These are phyloP conservation scores for Taiozyma sp. DNA, from an alignment of 1,139 yeast species.

Conservation along the genomic window DNA sequence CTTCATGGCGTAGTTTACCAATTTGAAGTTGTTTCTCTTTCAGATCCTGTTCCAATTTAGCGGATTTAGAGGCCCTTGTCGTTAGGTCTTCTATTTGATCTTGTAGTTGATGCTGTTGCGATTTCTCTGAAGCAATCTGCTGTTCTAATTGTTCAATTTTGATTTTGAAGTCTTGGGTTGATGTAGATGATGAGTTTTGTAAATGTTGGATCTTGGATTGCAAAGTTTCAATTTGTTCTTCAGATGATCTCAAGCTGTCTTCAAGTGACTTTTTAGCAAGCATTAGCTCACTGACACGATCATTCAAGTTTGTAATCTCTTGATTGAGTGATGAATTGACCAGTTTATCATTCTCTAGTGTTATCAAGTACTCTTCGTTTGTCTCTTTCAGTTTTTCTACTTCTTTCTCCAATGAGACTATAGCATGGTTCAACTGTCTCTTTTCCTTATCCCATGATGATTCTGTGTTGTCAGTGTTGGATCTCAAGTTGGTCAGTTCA, in stretches of 20 bases:
- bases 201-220: neutral
- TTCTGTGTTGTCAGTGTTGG: constrained; percentile 41
- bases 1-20: constrained; percentile 92
- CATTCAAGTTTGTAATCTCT: constrained; percentile 26
- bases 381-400: constrained; percentile 33
- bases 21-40: constrained; percentile 76
- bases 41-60: constrained; percentile 43
- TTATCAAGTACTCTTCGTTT: constrained; percentile 42
- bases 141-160: constrained; percentile 7
- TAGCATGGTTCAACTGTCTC: constrained; percentile 21
- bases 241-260: constrained; percentile 19
- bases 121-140: constrained; percentile 6
- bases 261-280: constrained; percentile 2
- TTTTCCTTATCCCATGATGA: constrained; percentile 42
- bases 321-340: constrained; percentile 38
- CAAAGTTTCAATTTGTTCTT: constrained; percentile 12
- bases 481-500: constrained; percentile 42
- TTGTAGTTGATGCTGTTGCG: constrained; percentile 19
- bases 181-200: neutral
- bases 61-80: constrained; percentile 10
- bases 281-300: constrained; percentile 23
- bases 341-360: constrained; percentile 43
- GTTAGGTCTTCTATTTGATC: constrained; percentile 13
- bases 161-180: constrained; percentile 4
- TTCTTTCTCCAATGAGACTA: constrained; percentile 8